Evolutionary conservation across 805 yeast genomes (phyloP), one percentile per base, ranked within the genome.

Genomic region (Candida berthetii): DNA sequence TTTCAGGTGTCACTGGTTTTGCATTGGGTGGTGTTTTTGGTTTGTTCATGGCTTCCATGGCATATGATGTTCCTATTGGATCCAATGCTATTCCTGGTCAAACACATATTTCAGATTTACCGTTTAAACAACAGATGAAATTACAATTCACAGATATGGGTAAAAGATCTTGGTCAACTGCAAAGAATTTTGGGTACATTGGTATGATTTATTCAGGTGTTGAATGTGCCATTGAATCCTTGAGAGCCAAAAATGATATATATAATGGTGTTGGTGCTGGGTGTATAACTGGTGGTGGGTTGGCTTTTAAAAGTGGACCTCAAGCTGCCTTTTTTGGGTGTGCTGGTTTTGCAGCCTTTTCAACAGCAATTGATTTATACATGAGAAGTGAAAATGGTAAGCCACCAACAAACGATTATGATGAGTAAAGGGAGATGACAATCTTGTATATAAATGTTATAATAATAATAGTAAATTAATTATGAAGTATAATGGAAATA

Each of bases 271-370:
- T 87, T 3, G 73, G 78, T 35, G 98, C 98, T 4, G 99, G 99
- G 2, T 93, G 97, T 65, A 69, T 91, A 31, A 93, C 99, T 1
- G 99, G 99, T 35, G 99, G 96, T 28, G 97, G 96, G 0, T 72
- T 93, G 40, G 95, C 97, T 2, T 74, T 85, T 51, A 87, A 85
- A 58, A 79, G 93, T 37, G 99, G 99, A 1, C 99, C 99, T 1
- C 89, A 82, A 53, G 95, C 96, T 24, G 93, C 96, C 0, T 53
- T 80, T 20, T 60, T 90, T 44, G 99, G 99, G 1, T 93, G 98
- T 71, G 96, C 95, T 22, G 99, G 97, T 8, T 93, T 93, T 68
- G 97, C 98, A 3, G 96, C 93, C 7, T 93, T 93, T 61, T 83
- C 95, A 42, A 81, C 88, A 4, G 96, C 95, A 7, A 78, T 52